These are phyloP conservation scores for Chaetomium sp. DNA, from an alignment of 2,329 filamentous ascomycete genomes.

Conservation along the genomic window DNA sequence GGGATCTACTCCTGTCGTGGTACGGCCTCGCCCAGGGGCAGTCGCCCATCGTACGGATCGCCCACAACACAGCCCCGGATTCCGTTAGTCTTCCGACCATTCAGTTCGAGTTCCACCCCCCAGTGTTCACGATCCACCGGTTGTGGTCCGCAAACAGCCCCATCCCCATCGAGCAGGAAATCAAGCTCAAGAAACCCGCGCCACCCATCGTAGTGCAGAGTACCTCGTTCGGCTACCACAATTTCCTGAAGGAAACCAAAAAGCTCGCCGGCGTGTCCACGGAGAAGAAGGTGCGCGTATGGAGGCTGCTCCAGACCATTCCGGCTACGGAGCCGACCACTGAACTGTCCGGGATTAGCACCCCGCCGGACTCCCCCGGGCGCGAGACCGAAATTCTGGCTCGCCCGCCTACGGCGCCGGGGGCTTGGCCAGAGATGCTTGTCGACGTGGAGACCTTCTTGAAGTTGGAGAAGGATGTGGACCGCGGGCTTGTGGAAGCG, in stretches of 20 bases:
- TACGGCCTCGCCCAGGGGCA: slow-evolving; percentile 69
- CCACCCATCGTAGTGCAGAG: slow-evolving; percentile 66
- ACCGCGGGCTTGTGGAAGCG: slow-evolving; percentile 57
- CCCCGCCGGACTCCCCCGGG: slow-evolving; percentile 24
- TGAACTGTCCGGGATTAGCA: slow-evolving; percentile 37
- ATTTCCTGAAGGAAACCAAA: slow-evolving; percentile 74
- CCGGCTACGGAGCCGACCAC: slow-evolving; percentile 31
- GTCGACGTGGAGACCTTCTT: slow-evolving; percentile 58
- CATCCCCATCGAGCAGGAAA: slow-evolving; percentile 48
- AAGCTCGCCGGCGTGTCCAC: slow-evolving; percentile 58
- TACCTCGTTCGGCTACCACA: slow-evolving; percentile 60
- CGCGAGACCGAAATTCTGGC: slow-evolving; percentile 15
- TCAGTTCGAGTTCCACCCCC: slow-evolving; percentile 76
- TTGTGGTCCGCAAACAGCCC: slow-evolving; percentile 58
- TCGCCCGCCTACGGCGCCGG: slow-evolving; percentile 17
- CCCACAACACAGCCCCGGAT: slow-evolving; percentile 65
- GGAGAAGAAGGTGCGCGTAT: slow-evolving; percentile 69
- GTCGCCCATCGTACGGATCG: slow-evolving; percentile 65
- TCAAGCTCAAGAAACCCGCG: slow-evolving; percentile 54
- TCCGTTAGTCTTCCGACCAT: slow-evolving; percentile 56
- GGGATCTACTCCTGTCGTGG: slow-evolving; percentile 74
- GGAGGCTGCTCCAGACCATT: slow-evolving; percentile 53
- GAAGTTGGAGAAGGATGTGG: slow-evolving; percentile 53
- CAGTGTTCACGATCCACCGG: slow-evolving; percentile 77
- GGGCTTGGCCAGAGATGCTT: slow-evolving; percentile 42